Percentiles rank a stretch among this genome's conserved stretches.
Evolutionary conservation across 345 rosid genomes (phyloP).

Genomic region (Excoecaria agallocha): DNA sequence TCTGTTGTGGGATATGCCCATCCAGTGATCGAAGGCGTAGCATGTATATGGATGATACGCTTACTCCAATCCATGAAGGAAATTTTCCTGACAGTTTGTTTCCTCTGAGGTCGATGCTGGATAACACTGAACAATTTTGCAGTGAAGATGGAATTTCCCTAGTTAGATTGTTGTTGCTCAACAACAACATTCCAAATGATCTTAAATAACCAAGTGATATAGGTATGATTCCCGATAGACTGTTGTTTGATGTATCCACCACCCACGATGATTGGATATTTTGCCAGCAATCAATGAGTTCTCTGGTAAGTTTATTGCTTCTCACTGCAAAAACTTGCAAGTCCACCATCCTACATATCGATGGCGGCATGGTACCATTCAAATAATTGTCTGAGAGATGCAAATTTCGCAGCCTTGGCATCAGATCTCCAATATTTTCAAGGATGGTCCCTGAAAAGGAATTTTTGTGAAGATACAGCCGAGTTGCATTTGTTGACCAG

Average conservation of each 20-base stretch:
- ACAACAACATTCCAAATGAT: conserved; percentile 27
- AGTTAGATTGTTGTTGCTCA: conserved; percentile 35
- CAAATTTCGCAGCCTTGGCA: conserved; percentile 6
- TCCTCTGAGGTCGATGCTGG: conserved; percentile 45
- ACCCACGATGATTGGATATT: not conserved
- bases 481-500: conserved; percentile 47
- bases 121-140: conserved; percentile 45
- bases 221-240: conserved; percentile 45
- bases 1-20: conserved; percentile 13
- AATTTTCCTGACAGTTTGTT: conserved; percentile 42
- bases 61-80: conserved; percentile 37
- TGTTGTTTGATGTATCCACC: conserved; percentile 45
- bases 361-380: conserved; percentile 22
- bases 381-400: conserved; percentile 27
- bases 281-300: conserved; percentile 8
- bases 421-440: conserved; percentile 5
- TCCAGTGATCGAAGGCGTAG: conserved; percentile 8
- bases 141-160: conserved; percentile 50
- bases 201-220: conserved; percentile 21
- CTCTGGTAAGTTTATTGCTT: not conserved
- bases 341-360: conserved; percentile 10
- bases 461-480: conserved; percentile 42
- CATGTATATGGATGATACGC: not conserved
- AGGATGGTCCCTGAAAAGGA: conserved; percentile 39
- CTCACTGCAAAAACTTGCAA: conserved; percentile 5